Percentiles rank a stretch among this genome's conserved stretches.
These are phyloP conservation scores for Colletotrichum endophyticum DNA, from an alignment of 2,329 filamentous ascomycete species.

Conservation along the genomic window DNA sequence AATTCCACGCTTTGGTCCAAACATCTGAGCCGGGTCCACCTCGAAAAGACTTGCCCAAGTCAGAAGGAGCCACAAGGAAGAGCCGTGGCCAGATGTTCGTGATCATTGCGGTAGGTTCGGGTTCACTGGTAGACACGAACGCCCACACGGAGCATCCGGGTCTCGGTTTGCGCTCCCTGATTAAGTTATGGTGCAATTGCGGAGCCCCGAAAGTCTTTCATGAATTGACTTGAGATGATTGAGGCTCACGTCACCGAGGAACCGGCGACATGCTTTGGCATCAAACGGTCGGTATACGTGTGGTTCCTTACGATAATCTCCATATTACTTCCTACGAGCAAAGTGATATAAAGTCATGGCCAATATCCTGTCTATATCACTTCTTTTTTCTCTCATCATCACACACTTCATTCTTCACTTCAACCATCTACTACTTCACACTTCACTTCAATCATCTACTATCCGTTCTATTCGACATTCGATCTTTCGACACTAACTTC, in stretches of 20 bases:
- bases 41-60: background rate
- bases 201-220: conserved; percentile 8
- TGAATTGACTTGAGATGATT: background rate
- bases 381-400: background rate
- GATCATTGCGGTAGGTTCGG: background rate
- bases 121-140: background rate
- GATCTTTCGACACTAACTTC: background rate
- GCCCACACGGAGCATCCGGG: background rate
- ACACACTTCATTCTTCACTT: background rate
- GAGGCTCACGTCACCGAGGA: background rate
- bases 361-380: background rate
- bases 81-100: background rate
- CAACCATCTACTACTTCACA: background rate
- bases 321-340: background rate
- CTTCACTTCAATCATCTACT: background rate
- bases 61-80: background rate
- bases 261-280: background rate
- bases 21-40: background rate
- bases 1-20: background rate
- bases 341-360: background rate
- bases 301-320: background rate
- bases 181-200: background rate
- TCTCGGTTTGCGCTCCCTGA: background rate
- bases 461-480: background rate
- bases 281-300: background rate